Conservation (phyloP, 805 yeast genomes). For the Yarrowia alimentaria region DNA sequence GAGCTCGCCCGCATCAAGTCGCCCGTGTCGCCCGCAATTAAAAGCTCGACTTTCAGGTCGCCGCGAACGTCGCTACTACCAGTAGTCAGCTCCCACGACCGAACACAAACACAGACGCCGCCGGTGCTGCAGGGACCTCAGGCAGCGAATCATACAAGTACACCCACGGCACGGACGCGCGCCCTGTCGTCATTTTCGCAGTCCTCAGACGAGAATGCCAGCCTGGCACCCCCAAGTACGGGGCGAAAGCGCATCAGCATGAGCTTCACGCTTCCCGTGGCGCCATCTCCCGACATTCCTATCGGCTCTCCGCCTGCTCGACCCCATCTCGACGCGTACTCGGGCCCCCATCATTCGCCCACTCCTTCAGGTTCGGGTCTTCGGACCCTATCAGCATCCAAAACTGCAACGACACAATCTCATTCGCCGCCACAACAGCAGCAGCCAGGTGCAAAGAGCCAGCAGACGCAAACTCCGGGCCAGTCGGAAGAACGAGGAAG, state of each 20-base stretch:
- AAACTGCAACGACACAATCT: slow-evolving; percentile 3
- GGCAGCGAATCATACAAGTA: background rate
- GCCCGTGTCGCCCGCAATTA: background rate
- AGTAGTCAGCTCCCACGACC: slow-evolving; percentile 9
- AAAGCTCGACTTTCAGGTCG: background rate
- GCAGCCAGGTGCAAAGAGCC: no score
- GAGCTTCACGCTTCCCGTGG: slow-evolving; percentile 26
- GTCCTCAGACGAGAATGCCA: slow-evolving; percentile 14
- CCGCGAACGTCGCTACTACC: slow-evolving; percentile 12
- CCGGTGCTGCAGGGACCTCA: background rate
- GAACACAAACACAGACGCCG: background rate
- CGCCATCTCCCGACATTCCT: slow-evolving; percentile 4
- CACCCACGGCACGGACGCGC: slow-evolving; percentile 6
- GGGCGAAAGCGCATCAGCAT: slow-evolving; percentile 22
- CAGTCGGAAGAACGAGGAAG: slow-evolving; percentile 9
- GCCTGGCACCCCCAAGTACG: slow-evolving; percentile 9
- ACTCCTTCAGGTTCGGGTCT: slow-evolving; percentile 12
- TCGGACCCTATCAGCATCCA: slow-evolving; percentile 8
- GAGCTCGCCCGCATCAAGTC: slow-evolving; percentile 8
- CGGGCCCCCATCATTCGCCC: slow-evolving; percentile 4
- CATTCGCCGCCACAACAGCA: slow-evolving; percentile 8
- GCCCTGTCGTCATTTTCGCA: slow-evolving; percentile 16
- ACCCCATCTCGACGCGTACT: slow-evolving; percentile 3
- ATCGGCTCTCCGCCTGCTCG: slow-evolving; percentile 1
- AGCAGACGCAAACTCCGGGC: no score